Evolutionary conservation across 164 flowering plant species (phyloP).

Genomic region (Vitis amurensis): DNA sequence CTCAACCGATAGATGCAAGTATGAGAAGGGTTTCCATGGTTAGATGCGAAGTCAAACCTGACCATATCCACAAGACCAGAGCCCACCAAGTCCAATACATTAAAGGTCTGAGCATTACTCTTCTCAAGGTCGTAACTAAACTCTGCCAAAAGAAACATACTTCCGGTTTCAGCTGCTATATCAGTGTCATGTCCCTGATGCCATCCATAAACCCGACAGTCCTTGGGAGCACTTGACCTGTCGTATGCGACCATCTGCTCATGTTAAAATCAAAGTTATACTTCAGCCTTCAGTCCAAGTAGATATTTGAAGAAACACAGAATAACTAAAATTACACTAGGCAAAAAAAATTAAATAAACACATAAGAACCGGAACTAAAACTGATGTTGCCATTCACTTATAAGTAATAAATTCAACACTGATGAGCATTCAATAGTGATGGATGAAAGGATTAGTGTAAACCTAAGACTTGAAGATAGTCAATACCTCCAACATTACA

Average conservation of each 20-base stretch:
- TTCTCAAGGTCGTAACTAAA: constrained; percentile 85
- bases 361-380: too few relatives aligned
- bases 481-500: too few relatives aligned
- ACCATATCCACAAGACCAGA: constrained; percentile 52
- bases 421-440: too few relatives aligned
- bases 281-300: too few relatives aligned
- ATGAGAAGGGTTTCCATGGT: constrained; percentile 68
- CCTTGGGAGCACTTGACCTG: constrained; percentile 89
- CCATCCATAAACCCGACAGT: constrained; percentile 78
- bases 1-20: constrained; percentile 96
- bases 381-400: too few relatives aligned
- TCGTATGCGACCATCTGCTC: constrained; percentile 88
- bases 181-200: constrained; percentile 30
- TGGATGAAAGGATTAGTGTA: background rate
- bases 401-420: too few relatives aligned
- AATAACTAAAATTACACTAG: too few relatives aligned
- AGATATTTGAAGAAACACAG: too few relatives aligned
- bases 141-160: constrained; percentile 55
- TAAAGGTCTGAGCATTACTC: constrained; percentile 82
- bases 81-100: constrained; percentile 42
- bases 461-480: too few relatives aligned
- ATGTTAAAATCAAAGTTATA: too few relatives aligned
- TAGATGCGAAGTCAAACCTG: constrained; percentile 75
- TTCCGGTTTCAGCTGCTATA: constrained; percentile 20
- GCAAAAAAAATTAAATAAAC: too few relatives aligned